Evolutionary conservation across 179 eudicot species (phyloP).

Genomic region (Drosera spatulata): DNA sequence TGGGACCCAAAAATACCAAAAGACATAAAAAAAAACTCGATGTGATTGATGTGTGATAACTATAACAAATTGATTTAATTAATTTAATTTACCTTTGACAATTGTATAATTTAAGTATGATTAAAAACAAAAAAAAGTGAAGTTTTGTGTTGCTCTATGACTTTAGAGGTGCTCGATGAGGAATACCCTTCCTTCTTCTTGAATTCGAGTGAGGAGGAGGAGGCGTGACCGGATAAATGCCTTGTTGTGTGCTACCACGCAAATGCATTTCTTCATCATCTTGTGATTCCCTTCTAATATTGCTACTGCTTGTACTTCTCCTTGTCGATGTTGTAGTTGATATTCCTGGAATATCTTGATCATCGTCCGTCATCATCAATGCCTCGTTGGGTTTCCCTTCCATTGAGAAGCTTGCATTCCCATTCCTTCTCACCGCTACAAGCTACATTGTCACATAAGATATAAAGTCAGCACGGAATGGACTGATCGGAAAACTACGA

Average conservation of each 20-base stretch:
- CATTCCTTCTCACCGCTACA: conserved; percentile 58
- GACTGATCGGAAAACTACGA: too few relatives aligned
- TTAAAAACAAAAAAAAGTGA: too few relatives aligned
- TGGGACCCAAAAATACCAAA: neutral
- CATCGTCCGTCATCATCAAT: conserved; percentile 2
- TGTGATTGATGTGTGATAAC: neutral
- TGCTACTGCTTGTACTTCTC: conserved; percentile 15
- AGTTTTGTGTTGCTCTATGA: conserved; percentile 15
- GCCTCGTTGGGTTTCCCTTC: conserved; percentile 33
- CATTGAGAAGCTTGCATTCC: conserved; percentile 60
- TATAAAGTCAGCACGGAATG: neutral
- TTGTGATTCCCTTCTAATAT: conserved; percentile 20
- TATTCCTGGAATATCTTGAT: conserved; percentile 15
- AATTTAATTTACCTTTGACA: conserved; percentile 1
- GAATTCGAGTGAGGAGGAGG: conserved; percentile 53
- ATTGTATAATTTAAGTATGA: too few relatives aligned
- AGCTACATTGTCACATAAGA: conserved; percentile 23
- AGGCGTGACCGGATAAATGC: conserved; percentile 54
- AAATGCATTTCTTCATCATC: conserved; percentile 14
- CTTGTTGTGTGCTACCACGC: conserved; percentile 52
- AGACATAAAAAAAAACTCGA: neutral
- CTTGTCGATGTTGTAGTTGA: conserved; percentile 6
- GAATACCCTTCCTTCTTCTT: conserved; percentile 86
- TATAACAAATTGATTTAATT: neutral
- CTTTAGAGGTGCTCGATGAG: conserved; percentile 82